Percentiles rank a stretch among this genome's conserved stretches.
phyloP scores from a whole-genome alignment of 331 rosid species.

The Phaseolus coccineus region DNA sequence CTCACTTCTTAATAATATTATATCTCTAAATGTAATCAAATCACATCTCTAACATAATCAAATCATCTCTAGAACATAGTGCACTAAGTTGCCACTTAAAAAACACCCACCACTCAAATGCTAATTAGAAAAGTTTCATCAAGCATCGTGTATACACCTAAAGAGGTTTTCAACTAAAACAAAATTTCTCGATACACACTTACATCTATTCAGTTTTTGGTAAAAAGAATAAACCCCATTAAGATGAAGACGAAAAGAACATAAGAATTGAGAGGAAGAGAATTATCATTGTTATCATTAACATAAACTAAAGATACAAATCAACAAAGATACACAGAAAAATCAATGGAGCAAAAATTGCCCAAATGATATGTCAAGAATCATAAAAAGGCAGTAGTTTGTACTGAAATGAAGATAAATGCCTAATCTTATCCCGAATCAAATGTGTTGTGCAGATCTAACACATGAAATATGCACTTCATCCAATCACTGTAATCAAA shows the following conservation, averaged over 20 bases:
- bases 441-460: not conserved
- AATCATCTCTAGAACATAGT: not conserved
- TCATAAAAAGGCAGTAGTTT: not conserved
- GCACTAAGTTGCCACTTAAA: not conserved
- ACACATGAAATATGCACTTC: not conserved
- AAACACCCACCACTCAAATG: not conserved
- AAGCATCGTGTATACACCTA: not conserved
- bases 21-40: no score
- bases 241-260: no score
- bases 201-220: not conserved
- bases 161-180: not conserved
- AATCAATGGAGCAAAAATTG: not conserved
- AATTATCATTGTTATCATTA: not conserved
- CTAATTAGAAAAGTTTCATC: not conserved
- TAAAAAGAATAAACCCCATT: not conserved
- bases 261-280: not conserved
- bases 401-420: not conserved
- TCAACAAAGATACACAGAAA: not conserved
- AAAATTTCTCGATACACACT: not conserved
- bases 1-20: no score
- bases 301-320: not conserved
- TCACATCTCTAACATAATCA: no score
- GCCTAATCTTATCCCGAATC: not conserved
- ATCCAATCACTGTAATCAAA: not conserved
- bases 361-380: not conserved